Conservation (phyloP, 1,139 yeast species). For the Waltiozyma solani region DNA sequence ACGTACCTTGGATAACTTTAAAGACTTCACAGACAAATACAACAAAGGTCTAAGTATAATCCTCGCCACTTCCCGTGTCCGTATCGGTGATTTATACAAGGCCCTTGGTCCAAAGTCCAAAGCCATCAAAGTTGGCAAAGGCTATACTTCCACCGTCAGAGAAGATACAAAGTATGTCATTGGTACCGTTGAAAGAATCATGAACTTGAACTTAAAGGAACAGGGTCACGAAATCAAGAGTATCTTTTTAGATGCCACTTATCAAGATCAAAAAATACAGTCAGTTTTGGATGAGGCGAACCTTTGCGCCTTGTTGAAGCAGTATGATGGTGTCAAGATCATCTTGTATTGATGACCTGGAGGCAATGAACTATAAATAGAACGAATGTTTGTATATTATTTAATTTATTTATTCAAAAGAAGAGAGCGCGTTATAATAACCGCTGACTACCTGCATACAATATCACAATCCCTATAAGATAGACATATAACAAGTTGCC, state of each 20-base stretch:
- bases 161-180: constrained; percentile 18
- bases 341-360: constrained; percentile 10
- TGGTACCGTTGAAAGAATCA: constrained; percentile 18
- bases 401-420: too few relatives aligned
- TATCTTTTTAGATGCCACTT: constrained; percentile 17
- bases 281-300: constrained; percentile 18
- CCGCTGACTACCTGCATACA: too few relatives aligned
- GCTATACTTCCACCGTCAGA: constrained; percentile 16
- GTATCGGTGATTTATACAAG: constrained; percentile 19
- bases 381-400: too few relatives aligned
- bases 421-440: too few relatives aligned
- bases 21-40: constrained; percentile 19
- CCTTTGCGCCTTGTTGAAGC: constrained; percentile 14
- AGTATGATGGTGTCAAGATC: constrained; percentile 16
- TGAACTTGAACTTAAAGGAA: constrained; percentile 10
- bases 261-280: constrained; percentile 17
- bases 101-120: constrained; percentile 18
- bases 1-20: constrained; percentile 16
- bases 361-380: too few relatives aligned
- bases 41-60: constrained; percentile 19
- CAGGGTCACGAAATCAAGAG: constrained; percentile 14
- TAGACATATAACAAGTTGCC: too few relatives aligned
- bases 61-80: constrained; percentile 14
- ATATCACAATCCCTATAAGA: too few relatives aligned
- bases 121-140: constrained; percentile 19